A percentile compares a stretch with the other conserved stretches of the same genome.
Conservation (phyloP, 2,329 filamentous ascomycete genomes). For the Clonostachys chloroleuca region DNA sequence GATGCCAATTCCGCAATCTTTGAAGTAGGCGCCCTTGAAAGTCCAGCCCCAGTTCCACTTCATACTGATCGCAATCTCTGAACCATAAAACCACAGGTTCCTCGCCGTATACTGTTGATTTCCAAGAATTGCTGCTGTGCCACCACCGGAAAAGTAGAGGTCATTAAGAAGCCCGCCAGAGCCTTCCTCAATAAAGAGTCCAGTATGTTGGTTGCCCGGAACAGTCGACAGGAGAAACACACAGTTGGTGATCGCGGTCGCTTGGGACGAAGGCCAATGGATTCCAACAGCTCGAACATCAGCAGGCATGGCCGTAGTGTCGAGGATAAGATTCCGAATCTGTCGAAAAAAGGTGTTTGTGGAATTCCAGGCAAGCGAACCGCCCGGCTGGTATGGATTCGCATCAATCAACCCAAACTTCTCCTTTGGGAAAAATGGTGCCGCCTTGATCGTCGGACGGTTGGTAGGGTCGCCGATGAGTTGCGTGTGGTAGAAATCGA, state of each 20-base stretch:
- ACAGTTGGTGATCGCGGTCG: slow-evolving; percentile 54
- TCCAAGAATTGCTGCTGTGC: slow-evolving; percentile 50
- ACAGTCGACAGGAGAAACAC: slow-evolving; percentile 44
- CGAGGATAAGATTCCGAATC: slow-evolving; percentile 52
- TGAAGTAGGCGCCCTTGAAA: slow-evolving; percentile 61
- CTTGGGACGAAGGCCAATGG: slow-evolving; percentile 67
- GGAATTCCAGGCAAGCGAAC: slow-evolving; percentile 38
- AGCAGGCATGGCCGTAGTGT: slow-evolving; percentile 44
- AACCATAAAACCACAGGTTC: slow-evolving; percentile 62
- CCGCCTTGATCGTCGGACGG: slow-evolving; percentile 51
- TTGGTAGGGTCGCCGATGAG: slow-evolving; percentile 66
- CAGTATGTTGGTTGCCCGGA: slow-evolving; percentile 43
- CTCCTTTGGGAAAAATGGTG: slow-evolving; percentile 34
- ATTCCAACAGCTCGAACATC: slow-evolving; percentile 45
- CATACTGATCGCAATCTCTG: slow-evolving; percentile 64
- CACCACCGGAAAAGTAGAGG: slow-evolving; percentile 66
- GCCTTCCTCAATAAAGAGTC: slow-evolving; percentile 60
- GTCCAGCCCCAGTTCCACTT: slow-evolving; percentile 77
- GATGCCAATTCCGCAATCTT: slow-evolving; percentile 60
- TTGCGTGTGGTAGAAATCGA: slow-evolving; percentile 77
- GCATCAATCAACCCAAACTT: slow-evolving; percentile 42
- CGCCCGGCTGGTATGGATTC: slow-evolving; percentile 34
- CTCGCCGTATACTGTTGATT: slow-evolving; percentile 71
- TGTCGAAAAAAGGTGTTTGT: slow-evolving; percentile 59
- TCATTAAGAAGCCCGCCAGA: slow-evolving; percentile 66